Percentiles rank a stretch among this genome's conserved stretches.
phyloP scores from a whole-genome alignment of 768 basidiomycete genomes.

The Suillus brevipes region DNA sequence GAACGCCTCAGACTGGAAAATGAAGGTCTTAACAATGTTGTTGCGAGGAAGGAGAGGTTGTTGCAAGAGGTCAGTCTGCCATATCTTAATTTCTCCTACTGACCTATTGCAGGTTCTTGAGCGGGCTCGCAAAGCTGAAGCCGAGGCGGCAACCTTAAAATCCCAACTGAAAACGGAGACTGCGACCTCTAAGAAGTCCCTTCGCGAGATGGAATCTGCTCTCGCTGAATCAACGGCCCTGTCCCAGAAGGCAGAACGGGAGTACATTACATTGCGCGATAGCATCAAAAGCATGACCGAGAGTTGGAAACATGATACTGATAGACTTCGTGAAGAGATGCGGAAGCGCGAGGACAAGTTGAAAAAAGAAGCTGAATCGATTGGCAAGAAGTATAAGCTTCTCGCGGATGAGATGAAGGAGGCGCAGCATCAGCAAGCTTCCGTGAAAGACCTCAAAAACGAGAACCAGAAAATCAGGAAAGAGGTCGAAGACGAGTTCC shows the following conservation, averaged over 20 bases:
- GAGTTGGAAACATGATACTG: constrained; percentile 73
- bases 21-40: constrained; percentile 85
- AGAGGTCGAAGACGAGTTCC: constrained; percentile 64
- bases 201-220: constrained; percentile 79
- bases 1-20: constrained; percentile 84
- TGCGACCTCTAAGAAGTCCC: constrained; percentile 65
- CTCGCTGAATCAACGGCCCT: constrained; percentile 73
- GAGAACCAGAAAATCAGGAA: constrained; percentile 50
- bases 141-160: constrained; percentile 68
- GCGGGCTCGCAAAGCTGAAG: constrained; percentile 84
- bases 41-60: constrained; percentile 82
- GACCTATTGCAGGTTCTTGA: constrained; percentile 58
- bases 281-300: constrained; percentile 72
- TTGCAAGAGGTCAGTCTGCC: constrained; percentile 68
- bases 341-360: constrained; percentile 68
- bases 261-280: constrained; percentile 78
- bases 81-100: not conserved
- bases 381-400: constrained; percentile 68
- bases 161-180: constrained; percentile 74
- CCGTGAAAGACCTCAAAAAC: constrained; percentile 50
- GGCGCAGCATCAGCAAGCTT: constrained; percentile 45
- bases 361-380: constrained; percentile 63
- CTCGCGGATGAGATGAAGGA: constrained; percentile 63
- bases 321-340: constrained; percentile 73
- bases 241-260: constrained; percentile 79